Evolutionary conservation across 1,284 basidiomycete species (phyloP).

Genomic region (Marasmius fiardii): DNA sequence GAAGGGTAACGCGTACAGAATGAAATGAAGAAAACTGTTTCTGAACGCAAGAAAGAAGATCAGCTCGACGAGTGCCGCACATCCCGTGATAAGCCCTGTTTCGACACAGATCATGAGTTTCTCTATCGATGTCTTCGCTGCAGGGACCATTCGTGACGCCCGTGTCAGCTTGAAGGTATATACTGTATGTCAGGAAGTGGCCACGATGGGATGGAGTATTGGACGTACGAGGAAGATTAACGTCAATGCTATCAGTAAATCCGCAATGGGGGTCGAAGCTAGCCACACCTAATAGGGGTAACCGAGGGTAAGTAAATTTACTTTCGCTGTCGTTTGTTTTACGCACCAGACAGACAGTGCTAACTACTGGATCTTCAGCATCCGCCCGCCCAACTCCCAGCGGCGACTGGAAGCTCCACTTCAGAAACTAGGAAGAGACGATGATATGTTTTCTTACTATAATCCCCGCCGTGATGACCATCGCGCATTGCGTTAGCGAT

Average conservation of each 20-base stretch:
- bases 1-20: conserved; percentile 6
- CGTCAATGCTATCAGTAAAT: background rate
- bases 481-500: background rate
- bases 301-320: background rate
- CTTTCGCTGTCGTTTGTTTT: background rate
- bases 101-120: conserved; percentile 12
- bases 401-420: background rate
- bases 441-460: background rate
- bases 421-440: background rate
- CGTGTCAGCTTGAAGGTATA: background rate
- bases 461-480: background rate
- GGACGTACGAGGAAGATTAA: background rate
- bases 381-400: background rate
- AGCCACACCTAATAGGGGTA: background rate
- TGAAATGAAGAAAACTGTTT: conserved; percentile 12
- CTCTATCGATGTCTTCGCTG: conserved; percentile 1
- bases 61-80: conserved; percentile 12
- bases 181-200: background rate
- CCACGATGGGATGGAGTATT: background rate
- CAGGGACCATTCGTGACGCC: background rate
- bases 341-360: background rate
- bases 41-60: conserved; percentile 10
- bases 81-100: conserved; percentile 14
- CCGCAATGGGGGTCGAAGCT: background rate
- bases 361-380: background rate